These are phyloP conservation scores for Arthrobotrys musiformis DNA, from an alignment of 2,329 filamentous ascomycete genomes.

Conservation along the genomic window DNA sequence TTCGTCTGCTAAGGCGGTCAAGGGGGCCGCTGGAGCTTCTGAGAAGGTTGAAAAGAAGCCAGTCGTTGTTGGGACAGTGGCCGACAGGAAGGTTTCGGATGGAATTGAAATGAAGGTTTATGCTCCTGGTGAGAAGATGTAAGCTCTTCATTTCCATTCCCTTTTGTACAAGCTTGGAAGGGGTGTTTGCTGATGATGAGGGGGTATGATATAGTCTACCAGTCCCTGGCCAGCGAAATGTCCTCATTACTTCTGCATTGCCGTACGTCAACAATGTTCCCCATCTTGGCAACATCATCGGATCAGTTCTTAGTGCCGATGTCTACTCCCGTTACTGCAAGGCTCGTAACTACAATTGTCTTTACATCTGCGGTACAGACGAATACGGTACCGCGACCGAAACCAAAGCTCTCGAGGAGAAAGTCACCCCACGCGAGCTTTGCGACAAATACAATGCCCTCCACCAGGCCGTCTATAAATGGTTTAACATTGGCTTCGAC, in stretches of 20 bases:
- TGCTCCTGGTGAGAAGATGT: constrained; percentile 58
- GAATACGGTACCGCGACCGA: constrained; percentile 97
- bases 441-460: constrained; percentile 93
- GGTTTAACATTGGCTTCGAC: constrained; percentile 96
- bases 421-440: constrained; percentile 81
- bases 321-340: constrained; percentile 83
- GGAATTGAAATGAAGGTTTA: constrained; percentile 58
- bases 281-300: constrained; percentile 88
- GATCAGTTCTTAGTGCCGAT: constrained; percentile 87
- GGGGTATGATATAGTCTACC: constrained; percentile 63
- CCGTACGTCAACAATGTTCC: constrained; percentile 84
- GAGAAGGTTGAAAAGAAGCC: constrained; percentile 55
- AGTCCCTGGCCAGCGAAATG: constrained; percentile 80
- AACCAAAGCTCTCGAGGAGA: constrained; percentile 91
- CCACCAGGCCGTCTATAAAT: constrained; percentile 90
- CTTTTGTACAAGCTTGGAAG: no score
- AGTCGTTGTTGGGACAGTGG: constrained; percentile 49
- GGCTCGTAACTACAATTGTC: constrained; percentile 79
- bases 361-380: constrained; percentile 89
- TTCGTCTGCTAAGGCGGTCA: constrained; percentile 42
- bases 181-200: constrained; percentile 13
- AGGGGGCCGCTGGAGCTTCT: constrained; percentile 37
- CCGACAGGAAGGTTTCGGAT: constrained; percentile 54
- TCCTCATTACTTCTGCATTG: constrained; percentile 89
- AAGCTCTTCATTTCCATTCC: constrained; percentile 13